Conservation (phyloP, 2,329 filamentous ascomycete genomes). For the Nemania serpens region DNA sequence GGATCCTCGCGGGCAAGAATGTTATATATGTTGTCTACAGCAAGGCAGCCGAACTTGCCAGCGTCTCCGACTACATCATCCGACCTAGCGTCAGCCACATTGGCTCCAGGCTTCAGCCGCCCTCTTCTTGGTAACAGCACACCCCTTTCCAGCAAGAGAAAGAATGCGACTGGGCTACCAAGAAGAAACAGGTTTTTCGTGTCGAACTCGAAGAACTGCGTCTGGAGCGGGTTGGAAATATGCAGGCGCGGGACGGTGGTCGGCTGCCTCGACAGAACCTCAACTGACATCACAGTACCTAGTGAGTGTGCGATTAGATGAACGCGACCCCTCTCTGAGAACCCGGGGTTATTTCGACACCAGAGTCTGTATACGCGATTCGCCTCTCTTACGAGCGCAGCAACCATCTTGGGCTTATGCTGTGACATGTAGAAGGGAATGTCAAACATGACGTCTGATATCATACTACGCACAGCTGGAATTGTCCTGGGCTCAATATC, state of each 20-base stretch:
- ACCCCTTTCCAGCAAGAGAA: conserved; percentile 80
- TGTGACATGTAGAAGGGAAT: conserved; percentile 98
- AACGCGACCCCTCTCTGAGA: conserved; percentile 78
- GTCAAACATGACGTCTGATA: conserved; percentile 97
- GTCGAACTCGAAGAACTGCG: conserved; percentile 82
- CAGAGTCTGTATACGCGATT: conserved; percentile 95
- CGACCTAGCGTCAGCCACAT: conserved; percentile 62
- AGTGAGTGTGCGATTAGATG: conserved; percentile 93
- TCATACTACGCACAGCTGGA: conserved; percentile 88
- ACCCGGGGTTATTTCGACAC: conserved; percentile 91
- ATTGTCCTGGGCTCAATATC: conserved; percentile 93
- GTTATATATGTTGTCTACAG: conserved; percentile 96
- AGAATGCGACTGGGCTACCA: conserved; percentile 91
- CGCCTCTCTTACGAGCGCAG: conserved; percentile 84
- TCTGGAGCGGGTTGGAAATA: conserved; percentile 48
- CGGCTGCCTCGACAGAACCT: conserved; percentile 88
- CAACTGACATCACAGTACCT: conserved; percentile 91
- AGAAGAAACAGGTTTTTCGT: conserved; percentile 87
- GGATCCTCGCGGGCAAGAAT: conserved; percentile 73
- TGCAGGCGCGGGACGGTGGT: conserved; percentile 65
- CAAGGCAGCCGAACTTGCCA: conserved; percentile 85
- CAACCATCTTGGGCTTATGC: conserved; percentile 93
- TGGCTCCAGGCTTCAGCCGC: conserved; percentile 74
- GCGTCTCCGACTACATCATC: conserved; percentile 72
- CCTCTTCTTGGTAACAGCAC: conserved; percentile 76